These are phyloP conservation scores for Orobanche coerulescens DNA, from an alignment of 257 asterid species.

Conservation along the genomic window DNA sequence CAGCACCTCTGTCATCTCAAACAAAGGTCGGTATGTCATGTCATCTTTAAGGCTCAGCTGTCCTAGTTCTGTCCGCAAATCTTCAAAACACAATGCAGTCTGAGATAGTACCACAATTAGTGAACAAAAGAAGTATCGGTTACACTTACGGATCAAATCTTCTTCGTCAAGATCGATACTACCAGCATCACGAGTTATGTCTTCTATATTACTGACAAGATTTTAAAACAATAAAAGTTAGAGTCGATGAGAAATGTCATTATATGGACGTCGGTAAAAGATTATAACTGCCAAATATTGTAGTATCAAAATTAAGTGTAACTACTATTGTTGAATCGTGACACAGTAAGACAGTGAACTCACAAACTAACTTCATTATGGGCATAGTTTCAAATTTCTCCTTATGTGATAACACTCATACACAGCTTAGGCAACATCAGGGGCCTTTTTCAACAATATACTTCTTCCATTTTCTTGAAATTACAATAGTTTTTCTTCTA, in stretches of 20 bases:
- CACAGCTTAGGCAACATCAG: neutral
- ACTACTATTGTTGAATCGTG: conserved; percentile 11
- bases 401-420: conserved; percentile 7
- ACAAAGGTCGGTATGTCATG: conserved; percentile 73
- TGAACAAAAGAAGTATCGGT: neutral
- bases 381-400: conserved; percentile 4
- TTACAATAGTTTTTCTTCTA: no score
- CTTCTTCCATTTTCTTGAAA: no score
- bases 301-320: neutral
- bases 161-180: conserved; percentile 77
- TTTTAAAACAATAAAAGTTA: neutral
- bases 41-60: conserved; percentile 43
- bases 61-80: conserved; percentile 65
- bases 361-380: neutral
- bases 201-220: conserved; percentile 75
- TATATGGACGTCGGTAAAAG: neutral
- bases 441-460: conserved; percentile 11
- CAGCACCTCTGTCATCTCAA: conserved; percentile 74
- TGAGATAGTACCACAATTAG: conserved; percentile 20
- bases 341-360: neutral
- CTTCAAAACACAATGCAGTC: conserved; percentile 35
- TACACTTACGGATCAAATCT: conserved; percentile 60
- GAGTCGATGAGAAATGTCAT: conserved; percentile 10
- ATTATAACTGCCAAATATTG: neutral
- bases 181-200: conserved; percentile 94